Conservation (phyloP, 257 asterid genomes). For the Agastache rugosa region DNA sequence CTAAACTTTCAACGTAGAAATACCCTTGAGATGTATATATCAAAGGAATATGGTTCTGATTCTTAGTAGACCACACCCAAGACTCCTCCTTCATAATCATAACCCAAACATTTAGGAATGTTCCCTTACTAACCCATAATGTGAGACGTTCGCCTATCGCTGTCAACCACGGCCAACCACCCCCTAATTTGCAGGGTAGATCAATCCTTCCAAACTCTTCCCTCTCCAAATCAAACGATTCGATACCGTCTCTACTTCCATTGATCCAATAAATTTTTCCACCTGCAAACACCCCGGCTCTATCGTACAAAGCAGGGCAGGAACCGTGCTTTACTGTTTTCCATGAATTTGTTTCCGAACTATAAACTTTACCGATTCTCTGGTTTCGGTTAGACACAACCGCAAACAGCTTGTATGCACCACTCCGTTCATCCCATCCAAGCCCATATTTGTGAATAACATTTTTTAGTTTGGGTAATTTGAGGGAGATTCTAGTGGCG, state of each 20-base stretch:
- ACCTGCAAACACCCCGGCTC: neutral
- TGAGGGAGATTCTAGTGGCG: neutral
- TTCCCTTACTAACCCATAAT: too few relatives aligned
- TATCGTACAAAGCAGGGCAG: too few relatives aligned
- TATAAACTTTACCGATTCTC: slow-evolving; percentile 41
- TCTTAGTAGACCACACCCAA: neutral
- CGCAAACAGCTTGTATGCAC: slow-evolving; percentile 24
- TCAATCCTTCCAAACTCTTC: too few relatives aligned
- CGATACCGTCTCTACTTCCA: too few relatives aligned
- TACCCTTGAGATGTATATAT: too few relatives aligned
- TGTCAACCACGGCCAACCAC: too few relatives aligned
- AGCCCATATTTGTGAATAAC: neutral
- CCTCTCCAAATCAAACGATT: too few relatives aligned
- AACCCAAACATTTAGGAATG: too few relatives aligned
- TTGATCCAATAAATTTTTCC: neutral
- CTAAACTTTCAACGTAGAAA: neutral
- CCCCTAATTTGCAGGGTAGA: neutral
- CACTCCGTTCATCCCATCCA: slow-evolving; percentile 18
- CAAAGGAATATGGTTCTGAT: too few relatives aligned
- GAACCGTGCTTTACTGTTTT: slow-evolving; percentile 22
- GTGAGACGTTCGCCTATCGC: too few relatives aligned
- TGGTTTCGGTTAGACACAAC: slow-evolving; percentile 9
- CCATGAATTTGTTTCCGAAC: slow-evolving; percentile 48
- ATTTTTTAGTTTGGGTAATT: too few relatives aligned
- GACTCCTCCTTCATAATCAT: too few relatives aligned